Conservation (phyloP, 768 basidiomycete genomes). For the Mycena vitilis region DNA sequence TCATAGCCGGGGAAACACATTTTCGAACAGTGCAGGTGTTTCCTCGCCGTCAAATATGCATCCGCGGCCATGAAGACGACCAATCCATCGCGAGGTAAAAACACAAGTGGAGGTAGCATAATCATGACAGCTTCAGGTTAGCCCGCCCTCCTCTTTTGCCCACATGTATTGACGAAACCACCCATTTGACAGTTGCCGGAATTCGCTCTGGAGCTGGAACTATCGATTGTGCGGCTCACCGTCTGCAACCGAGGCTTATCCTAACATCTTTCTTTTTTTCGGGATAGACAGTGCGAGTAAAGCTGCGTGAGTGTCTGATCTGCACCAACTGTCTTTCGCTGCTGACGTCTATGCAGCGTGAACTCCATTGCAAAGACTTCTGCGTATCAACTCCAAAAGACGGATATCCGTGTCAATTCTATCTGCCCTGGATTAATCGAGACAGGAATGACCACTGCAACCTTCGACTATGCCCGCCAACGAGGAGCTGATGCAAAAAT, state of each 20-base stretch:
- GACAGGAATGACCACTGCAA: conserved; percentile 87
- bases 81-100: conserved; percentile 77
- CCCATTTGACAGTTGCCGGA: conserved; percentile 72
- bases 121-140: conserved; percentile 87
- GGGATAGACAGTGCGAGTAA: conserved; percentile 88
- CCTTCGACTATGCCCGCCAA: conserved; percentile 82
- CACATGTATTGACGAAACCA: conserved; percentile 8
- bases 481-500: conserved; percentile 82
- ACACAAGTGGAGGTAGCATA: conserved; percentile 80
- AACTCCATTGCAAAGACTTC: conserved; percentile 89
- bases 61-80: conserved; percentile 83
- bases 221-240: conserved; percentile 72
- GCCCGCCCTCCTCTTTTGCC: conserved; percentile 33
- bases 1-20: background rate
- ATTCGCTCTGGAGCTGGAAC: conserved; percentile 85
- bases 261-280: conserved; percentile 1
- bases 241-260: background rate
- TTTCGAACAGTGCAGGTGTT: conserved; percentile 66
- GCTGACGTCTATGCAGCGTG: conserved; percentile 61
- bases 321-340: background rate
- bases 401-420: conserved; percentile 88
- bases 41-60: conserved; percentile 89
- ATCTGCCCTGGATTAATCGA: conserved; percentile 95
- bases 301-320: conserved; percentile 74
- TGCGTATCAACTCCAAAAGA: conserved; percentile 82